A percentile compares a stretch with the other conserved stretches of the same genome.
phyloP scores from a whole-genome alignment of 2,329 filamentous ascomycete species.

The Beauveria australis region DNA sequence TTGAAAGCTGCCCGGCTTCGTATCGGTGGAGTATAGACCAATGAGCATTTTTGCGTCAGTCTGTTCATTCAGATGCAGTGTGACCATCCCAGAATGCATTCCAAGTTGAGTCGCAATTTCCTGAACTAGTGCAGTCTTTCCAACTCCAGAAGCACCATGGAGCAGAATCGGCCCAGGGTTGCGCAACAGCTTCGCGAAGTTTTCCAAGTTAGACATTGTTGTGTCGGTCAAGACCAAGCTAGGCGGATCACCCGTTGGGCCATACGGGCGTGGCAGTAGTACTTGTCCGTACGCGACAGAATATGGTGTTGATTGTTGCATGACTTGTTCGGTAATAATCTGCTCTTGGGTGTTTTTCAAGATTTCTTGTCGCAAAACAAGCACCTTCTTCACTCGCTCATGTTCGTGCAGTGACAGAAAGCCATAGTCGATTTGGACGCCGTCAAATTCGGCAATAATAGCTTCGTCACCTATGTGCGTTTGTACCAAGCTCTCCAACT shows the following conservation, averaged over 20 bases:
- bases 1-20: constrained; percentile 77
- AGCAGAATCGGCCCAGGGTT: constrained; percentile 66
- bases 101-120: constrained; percentile 74
- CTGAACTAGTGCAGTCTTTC: constrained; percentile 81
- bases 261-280: constrained; percentile 57
- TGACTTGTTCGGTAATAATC: neutral
- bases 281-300: constrained; percentile 59
- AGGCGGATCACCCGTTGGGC: constrained; percentile 37
- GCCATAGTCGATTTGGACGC: constrained; percentile 64
- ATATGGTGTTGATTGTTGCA: constrained; percentile 46
- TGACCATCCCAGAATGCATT: constrained; percentile 77
- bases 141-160: constrained; percentile 74
- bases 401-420: constrained; percentile 58
- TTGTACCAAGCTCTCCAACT: constrained; percentile 62
- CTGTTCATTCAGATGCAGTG: constrained; percentile 93
- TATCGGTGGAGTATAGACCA: constrained; percentile 85
- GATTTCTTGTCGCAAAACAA: constrained; percentile 32
- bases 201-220: constrained; percentile 62
- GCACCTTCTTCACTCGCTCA: constrained; percentile 38
- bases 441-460: constrained; percentile 68
- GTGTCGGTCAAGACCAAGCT: constrained; percentile 63
- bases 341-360: constrained; percentile 16
- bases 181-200: constrained; percentile 60
- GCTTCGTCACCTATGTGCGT: constrained; percentile 55
- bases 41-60: constrained; percentile 95